Base-by-base conservation (phyloP, 2,329 filamentous ascomycete species). In the Didymella keratinophila region DNA sequence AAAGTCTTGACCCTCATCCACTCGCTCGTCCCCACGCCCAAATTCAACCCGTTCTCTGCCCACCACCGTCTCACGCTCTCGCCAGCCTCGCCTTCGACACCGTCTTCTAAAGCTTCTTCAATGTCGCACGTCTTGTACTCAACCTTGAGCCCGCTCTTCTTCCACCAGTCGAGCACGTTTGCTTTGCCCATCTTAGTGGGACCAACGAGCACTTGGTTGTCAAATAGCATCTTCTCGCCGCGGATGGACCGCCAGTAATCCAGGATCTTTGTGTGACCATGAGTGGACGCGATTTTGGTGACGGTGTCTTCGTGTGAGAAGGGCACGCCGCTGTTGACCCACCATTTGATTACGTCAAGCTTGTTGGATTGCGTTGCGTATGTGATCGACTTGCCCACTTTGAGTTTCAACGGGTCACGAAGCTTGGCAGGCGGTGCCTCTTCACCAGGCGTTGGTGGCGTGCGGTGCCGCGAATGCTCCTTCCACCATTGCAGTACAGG, bases 111-210 rank as follows among this genome's bases (percentile, higher is more conserved):
- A 0, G 93, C 93, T 78, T 97, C 94, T 75, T 97, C 93, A 61
- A 98, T 95, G 76, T 96, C 93, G 76, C 93, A 97, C 1, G 92
- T 96, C 76, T 94, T 93, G 78, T 97, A 97, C 76, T 96, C 92
- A 25, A 97, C 93, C 51, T 86, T 84, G 66, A 93, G 83, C 0
- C 88, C 87, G 67, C 88, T 90, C 52, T 83, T 83, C 71, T 91
- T 90, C 93, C 94, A 97, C 94, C 94, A 97, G 74, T 97, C 92
- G 8, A 98, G 80, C 21, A 97, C 92, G 34, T 87, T 83, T 3
- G 93, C 86, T 74, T 96, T 90, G 5, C 92, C 92, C 72, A 94
- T 91, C 69, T 93, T 92, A 1, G 93, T 97, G 0, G 94, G 91
- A 9, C 90, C 91, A 1, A 96, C 90, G 0, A 97, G 84, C 1